phyloP scores from a whole-genome alignment of 2,329 filamentous ascomycete genomes.

The Pezicula neosporulosa region DNA sequence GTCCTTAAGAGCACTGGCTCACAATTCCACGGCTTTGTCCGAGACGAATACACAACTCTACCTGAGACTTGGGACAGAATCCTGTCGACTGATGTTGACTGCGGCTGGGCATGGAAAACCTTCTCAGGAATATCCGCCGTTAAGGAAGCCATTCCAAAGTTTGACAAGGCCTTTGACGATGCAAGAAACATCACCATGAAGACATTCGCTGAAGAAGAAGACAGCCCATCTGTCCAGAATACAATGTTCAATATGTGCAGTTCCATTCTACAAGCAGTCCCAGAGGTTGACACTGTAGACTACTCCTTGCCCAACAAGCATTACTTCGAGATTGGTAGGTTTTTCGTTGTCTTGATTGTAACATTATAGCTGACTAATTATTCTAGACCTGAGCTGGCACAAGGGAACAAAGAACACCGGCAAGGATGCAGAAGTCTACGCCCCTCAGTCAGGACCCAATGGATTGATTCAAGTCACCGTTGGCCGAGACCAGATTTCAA shows the following conservation, averaged over 20 bases:
- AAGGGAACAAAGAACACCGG: constrained; percentile 94
- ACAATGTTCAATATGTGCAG: constrained; percentile 99
- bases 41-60: constrained; percentile 90
- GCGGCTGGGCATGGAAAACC: constrained; percentile 78
- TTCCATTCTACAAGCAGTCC: constrained; percentile 73
- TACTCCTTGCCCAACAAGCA: constrained; percentile 97
- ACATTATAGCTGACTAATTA: constrained; percentile 2
- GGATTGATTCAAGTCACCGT: constrained; percentile 95
- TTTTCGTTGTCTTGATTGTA: constrained; percentile 5
- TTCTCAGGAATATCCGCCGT: constrained; percentile 68
- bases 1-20: constrained; percentile 97
- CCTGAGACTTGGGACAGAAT: constrained; percentile 93
- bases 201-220: constrained; percentile 84
- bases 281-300: constrained; percentile 68
- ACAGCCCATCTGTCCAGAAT: constrained; percentile 89
- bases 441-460: constrained; percentile 88
- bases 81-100: constrained; percentile 88
- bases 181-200: constrained; percentile 86
- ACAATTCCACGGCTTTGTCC: constrained; percentile 90
- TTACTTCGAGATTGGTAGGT: constrained; percentile 91
- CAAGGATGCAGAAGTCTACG: constrained; percentile 92
- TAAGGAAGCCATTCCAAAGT: constrained; percentile 57
- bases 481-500: constrained; percentile 40
- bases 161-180: constrained; percentile 74
- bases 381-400: constrained; percentile 88